Evolutionary conservation across 495 filamentous ascomycete species (phyloP).

Genomic region (Aspergillus heteromorphus): DNA sequence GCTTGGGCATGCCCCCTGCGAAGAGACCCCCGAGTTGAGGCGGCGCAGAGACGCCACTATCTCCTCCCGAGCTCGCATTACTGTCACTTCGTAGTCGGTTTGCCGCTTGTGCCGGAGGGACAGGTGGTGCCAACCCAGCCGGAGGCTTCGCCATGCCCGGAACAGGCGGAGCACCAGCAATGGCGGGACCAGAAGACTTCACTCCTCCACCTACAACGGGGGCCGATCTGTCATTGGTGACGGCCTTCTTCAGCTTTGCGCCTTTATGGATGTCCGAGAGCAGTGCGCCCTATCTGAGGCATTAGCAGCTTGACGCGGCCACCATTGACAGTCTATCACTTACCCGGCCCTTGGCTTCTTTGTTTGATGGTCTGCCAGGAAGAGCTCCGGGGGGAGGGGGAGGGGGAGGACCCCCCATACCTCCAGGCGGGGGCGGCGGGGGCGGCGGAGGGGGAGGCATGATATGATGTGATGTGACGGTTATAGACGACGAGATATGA

Average conservation of each 20-base stretch:
- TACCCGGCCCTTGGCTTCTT: constrained; percentile 51
- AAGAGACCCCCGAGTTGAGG: constrained; percentile 88
- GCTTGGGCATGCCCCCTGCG: constrained; percentile 90
- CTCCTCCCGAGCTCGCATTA: constrained; percentile 51
- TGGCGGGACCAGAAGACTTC: constrained; percentile 50
- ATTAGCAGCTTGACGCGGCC: constrained; percentile 25
- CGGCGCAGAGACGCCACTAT: constrained; percentile 48
- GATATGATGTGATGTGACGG: too few species aligned
- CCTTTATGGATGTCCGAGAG: constrained; percentile 87
- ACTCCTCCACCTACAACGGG: constrained; percentile 59
- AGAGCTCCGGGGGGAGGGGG: constrained; percentile 54
- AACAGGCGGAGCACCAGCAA: constrained; percentile 75
- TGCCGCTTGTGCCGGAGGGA: constrained; percentile 48
- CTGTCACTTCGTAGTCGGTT: constrained; percentile 78
- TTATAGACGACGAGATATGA: constrained; percentile 4
- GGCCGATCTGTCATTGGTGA: constrained; percentile 92
- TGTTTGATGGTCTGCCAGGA: constrained; percentile 43
- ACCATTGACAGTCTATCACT: constrained; percentile 17
- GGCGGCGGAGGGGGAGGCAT: constrained; percentile 68
- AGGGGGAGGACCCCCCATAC: constrained; percentile 64
- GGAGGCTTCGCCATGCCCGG: constrained; percentile 62
- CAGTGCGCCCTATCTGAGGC: constrained; percentile 65
- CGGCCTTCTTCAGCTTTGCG: constrained; percentile 71
- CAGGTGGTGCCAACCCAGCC: constrained; percentile 68
- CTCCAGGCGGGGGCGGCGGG: constrained; percentile 56